Evolutionary conservation across 1,284 basidiomycete species (phyloP).

Genomic region (Lentinula novae-zelandiae): DNA sequence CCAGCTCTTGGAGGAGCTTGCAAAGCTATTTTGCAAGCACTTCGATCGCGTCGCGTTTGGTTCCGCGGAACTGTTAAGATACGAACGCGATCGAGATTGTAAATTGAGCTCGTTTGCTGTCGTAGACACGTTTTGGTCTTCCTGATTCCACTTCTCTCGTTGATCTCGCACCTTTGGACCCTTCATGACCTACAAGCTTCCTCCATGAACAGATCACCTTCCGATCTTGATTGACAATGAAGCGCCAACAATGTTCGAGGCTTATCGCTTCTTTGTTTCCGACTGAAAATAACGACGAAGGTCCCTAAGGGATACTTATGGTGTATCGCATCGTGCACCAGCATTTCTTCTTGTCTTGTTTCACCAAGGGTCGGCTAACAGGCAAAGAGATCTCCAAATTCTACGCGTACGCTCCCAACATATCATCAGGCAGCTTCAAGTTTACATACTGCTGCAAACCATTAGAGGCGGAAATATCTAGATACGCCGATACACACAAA

Average conservation of each 20-base stretch:
- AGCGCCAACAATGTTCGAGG: background rate
- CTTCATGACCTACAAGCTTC: background rate
- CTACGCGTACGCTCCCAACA: background rate
- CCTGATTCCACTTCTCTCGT: background rate
- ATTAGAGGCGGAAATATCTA: background rate
- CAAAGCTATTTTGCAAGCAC: background rate
- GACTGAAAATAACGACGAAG: too few relatives aligned
- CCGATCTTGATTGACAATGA: background rate
- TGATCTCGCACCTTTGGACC: background rate
- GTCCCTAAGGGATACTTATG: too few relatives aligned
- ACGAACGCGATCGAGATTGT: conserved; percentile 2
- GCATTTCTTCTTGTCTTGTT: too few relatives aligned
- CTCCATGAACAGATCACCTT: background rate
- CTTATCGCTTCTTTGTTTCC: background rate
- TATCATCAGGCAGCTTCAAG: background rate
- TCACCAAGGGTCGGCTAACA: too few relatives aligned
- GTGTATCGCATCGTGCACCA: too few relatives aligned
- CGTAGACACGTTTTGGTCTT: background rate
- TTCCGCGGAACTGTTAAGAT: background rate
- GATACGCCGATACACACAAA: background rate
- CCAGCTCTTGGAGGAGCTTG: background rate
- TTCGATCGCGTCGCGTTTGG: background rate
- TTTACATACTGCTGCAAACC: background rate
- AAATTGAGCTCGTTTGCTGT: background rate
- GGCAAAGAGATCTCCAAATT: too few relatives aligned